Base-by-base conservation (phyloP, 257 asterid genomes). In the Cinchona pubescens region DNA sequence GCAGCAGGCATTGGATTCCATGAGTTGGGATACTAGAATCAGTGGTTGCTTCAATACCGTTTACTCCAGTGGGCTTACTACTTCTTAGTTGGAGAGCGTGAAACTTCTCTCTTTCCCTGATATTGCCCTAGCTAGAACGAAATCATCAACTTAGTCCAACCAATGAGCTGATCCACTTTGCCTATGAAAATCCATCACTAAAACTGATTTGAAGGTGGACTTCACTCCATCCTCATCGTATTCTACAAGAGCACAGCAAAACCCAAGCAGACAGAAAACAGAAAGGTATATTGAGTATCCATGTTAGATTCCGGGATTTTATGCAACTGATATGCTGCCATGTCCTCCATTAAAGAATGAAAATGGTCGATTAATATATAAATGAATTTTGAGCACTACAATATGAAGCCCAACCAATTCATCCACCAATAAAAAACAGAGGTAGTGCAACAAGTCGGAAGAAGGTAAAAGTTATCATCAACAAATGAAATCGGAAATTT, bases 131-230 rank as follows among this genome's bases (percentile, higher is more conserved):
- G n/a, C n/a, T n/a, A n/a, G n/a, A n/a, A n/a, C n/a, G n/a, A n/a
- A n/a, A n/a, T n/a, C n/a, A 25, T 85, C 84, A 40, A 96, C 78
- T 82, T 87, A 92, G 76, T 87, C 98, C 4, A 95, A 82, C 97
- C 95, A 94, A 49, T 92, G 89, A 69, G 88, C 79, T 0, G 97
- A 94, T 19, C 88, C 77, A 74, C 88, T 87, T 72, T 89, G 79
- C 71, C 84, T 89, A 74, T 86, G 67, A 56, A 94, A 59, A 75
- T 92, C 97, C 16, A 97, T 85, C 68, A 92, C 88, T 43, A 90
- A 85, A 42, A 96, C 93, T 4, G 98, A 89, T 75, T 79, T 81
- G n/a, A 80, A 80, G 77, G 82, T 82, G 42, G 89, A 75, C 30
- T 83, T 87, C 82, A 80, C 91, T 23, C 23, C 76, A 69, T 87